Conservation (phyloP, 805 yeast species). For the Priceomyces carsonii region DNA sequence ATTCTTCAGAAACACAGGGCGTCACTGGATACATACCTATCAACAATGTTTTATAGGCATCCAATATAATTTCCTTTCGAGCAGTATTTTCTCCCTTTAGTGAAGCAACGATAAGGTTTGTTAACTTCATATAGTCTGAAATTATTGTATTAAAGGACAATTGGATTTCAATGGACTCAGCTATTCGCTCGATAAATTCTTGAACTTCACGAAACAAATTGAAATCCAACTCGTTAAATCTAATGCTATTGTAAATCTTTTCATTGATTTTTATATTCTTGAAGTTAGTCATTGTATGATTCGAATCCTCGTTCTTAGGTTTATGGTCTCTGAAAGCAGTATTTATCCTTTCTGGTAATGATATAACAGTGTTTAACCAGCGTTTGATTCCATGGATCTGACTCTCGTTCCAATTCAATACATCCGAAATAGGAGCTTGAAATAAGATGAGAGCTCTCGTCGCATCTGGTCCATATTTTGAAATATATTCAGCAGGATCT, state of each 20-base stretch:
- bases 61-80: conserved; percentile 42
- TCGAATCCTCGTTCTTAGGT: background rate
- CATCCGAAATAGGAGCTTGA: conserved; percentile 85
- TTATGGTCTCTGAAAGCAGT: background rate
- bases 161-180: conserved; percentile 57
- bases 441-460: conserved; percentile 90
- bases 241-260: conserved; percentile 16
- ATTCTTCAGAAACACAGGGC: conserved; percentile 82
- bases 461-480: conserved; percentile 86
- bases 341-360: conserved; percentile 20
- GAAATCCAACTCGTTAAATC: conserved; percentile 47
- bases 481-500: conserved; percentile 79
- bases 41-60: conserved; percentile 54
- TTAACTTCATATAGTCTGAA: conserved; percentile 86
- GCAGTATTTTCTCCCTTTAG: conserved; percentile 33
- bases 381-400: conserved; percentile 86
- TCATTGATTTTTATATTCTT: conserved; percentile 20
- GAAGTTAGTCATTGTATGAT: conserved; percentile 8
- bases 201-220: conserved; percentile 60
- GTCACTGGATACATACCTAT: conserved; percentile 75
- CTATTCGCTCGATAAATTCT: conserved; percentile 46
- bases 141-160: conserved; percentile 80
- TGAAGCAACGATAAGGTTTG: conserved; percentile 49
- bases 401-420: conserved; percentile 85
- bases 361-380: conserved; percentile 70